Evolutionary conservation across 805 yeast genomes (phyloP).

Genomic region (Suhomyces sp.): DNA sequence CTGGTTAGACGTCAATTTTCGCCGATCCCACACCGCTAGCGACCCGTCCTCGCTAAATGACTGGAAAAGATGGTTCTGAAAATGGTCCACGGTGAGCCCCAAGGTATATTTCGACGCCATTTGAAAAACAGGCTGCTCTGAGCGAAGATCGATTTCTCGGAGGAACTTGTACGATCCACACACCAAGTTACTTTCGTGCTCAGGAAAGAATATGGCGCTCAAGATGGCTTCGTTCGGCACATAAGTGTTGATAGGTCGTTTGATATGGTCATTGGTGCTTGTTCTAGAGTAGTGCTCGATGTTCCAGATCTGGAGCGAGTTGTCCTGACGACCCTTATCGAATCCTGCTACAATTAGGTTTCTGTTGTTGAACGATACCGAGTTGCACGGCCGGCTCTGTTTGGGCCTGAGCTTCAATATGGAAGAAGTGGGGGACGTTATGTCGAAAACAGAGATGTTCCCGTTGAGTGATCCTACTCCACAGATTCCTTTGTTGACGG

Average conservation of each 20-base stretch:
- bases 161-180: constrained; percentile 76
- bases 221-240: constrained; percentile 73
- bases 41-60: constrained; percentile 84
- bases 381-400: constrained; percentile 71
- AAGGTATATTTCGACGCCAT: constrained; percentile 71
- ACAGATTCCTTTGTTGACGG: constrained; percentile 51
- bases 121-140: constrained; percentile 64
- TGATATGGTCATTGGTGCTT: constrained; percentile 47
- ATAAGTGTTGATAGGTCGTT: constrained; percentile 53
- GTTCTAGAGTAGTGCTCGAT: constrained; percentile 54
- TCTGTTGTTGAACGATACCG: constrained; percentile 62
- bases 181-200: constrained; percentile 50
- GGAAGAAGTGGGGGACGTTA: constrained; percentile 37
- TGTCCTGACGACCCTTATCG: constrained; percentile 74
- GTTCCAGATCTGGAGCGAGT: constrained; percentile 79
- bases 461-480: constrained; percentile 80
- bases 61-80: constrained; percentile 62
- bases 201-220: constrained; percentile 65
- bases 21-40: constrained; percentile 76
- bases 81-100: constrained; percentile 67
- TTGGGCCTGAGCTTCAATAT: constrained; percentile 51
- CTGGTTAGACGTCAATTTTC: constrained; percentile 46
- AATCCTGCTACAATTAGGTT: constrained; percentile 74
- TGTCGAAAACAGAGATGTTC: constrained; percentile 57
- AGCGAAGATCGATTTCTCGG: constrained; percentile 73